These are phyloP conservation scores for Pichia californica DNA, from an alignment of 805 yeast species.

Conservation along the genomic window DNA sequence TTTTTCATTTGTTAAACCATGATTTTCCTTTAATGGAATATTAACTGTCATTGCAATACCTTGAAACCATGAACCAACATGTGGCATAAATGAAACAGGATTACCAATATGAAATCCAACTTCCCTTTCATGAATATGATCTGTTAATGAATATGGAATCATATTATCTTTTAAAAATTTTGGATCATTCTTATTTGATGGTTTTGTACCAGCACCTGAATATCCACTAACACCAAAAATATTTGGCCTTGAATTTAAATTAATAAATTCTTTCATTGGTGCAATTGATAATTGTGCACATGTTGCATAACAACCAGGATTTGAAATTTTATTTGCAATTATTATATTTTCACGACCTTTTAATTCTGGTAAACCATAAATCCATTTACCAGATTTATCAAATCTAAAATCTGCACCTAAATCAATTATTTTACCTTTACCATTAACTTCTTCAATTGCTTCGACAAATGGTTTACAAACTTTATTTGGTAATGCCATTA, in stretches of 20 bases:
- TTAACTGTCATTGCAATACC: conserved; percentile 92
- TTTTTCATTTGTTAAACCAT: conserved; percentile 63
- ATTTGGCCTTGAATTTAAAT: conserved; percentile 63
- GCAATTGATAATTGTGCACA: conserved; percentile 92
- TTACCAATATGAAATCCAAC: conserved; percentile 73
- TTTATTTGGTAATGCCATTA: conserved; percentile 98
- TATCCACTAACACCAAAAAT: conserved; percentile 96
- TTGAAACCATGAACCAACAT: conserved; percentile 99
- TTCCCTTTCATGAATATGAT: conserved; percentile 95
- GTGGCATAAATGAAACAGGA: conserved; percentile 87
- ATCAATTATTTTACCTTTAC: conserved; percentile 80
- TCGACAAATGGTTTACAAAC: conserved; percentile 86
- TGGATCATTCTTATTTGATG: conserved; percentile 90
- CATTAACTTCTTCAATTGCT: conserved; percentile 62
- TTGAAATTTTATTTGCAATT: conserved; percentile 74
- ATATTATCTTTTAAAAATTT: conserved; percentile 70
- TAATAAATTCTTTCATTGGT: conserved; percentile 59
- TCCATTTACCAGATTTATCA: conserved; percentile 84
- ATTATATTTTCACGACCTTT: conserved; percentile 61
- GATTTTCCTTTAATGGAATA: conserved; percentile 68
- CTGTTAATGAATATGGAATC: conserved; percentile 93
- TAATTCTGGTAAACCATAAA: conserved; percentile 92
- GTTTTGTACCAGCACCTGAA: conserved; percentile 99
- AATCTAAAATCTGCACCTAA: conserved; percentile 95
- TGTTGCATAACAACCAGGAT: conserved; percentile 99